Conservation (phyloP, 192 early-diverging fungal species). For the Linnemannia hyalina region DNA sequence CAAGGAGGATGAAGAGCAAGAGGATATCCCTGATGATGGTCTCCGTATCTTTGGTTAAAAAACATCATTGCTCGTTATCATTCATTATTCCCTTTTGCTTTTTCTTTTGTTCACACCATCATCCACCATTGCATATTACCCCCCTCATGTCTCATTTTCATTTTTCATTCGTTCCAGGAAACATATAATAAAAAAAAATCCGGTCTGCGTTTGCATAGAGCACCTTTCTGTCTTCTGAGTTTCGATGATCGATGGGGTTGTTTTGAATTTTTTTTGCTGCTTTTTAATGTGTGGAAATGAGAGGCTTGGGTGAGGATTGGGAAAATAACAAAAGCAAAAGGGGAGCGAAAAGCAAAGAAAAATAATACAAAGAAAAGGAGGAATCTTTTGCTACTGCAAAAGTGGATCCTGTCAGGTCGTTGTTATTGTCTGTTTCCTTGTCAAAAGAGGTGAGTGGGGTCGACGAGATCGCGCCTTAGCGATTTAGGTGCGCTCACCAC, state of each 20-base stretch:
- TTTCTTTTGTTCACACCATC: neutral
- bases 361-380: neutral
- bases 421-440: neutral
- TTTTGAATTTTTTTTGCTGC: slow-evolving; percentile 9
- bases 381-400: no score
- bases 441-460: neutral
- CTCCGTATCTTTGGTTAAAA: slow-evolving; percentile 56
- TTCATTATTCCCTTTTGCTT: neutral
- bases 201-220: neutral
- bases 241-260: neutral
- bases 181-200: slow-evolving; percentile 2
- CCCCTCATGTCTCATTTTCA: neutral
- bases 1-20: slow-evolving; percentile 30
- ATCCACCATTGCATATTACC: slow-evolving; percentile 23
- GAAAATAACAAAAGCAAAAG: neutral
- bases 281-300: slow-evolving; percentile 9
- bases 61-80: neutral
- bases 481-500: slow-evolving; percentile 86
- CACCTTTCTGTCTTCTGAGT: neutral
- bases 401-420: neutral
- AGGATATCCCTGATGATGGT: slow-evolving; percentile 45
- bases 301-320: neutral
- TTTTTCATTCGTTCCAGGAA: neutral
- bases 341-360: neutral
- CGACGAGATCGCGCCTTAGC: neutral